Conservation (phyloP, 306 rosid genomes). For the Clitoria ternatea region DNA sequence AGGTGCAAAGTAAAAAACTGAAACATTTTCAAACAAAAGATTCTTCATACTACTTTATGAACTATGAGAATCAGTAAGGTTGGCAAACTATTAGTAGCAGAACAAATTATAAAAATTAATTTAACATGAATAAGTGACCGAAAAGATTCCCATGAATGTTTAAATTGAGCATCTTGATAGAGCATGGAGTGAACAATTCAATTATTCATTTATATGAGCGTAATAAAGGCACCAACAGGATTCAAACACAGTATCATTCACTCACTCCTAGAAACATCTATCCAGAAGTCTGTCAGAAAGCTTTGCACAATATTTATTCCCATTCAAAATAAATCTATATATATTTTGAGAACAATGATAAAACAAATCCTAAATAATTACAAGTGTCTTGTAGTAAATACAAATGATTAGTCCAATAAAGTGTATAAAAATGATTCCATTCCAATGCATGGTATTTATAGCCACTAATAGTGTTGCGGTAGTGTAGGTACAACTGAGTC, state of each 20-base stretch:
- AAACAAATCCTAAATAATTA: too few species aligned
- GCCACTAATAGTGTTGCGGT: too few species aligned
- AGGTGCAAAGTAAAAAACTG: slow-evolving; percentile 20
- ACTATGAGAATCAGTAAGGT: slow-evolving; percentile 22
- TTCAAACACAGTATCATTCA: neutral
- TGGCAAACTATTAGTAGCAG: slow-evolving; percentile 2
- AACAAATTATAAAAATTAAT: slow-evolving; percentile 1
- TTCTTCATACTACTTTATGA: slow-evolving; percentile 31
- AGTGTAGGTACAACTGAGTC: too few species aligned
- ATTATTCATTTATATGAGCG: neutral
- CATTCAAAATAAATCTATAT: neutral
- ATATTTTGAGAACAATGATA: neutral
- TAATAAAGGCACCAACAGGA: neutral
- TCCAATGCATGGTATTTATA: too few species aligned
- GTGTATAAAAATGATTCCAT: too few species aligned
- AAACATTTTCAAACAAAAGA: slow-evolving; percentile 16
- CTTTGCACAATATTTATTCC: neutral
- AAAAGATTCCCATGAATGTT: slow-evolving; percentile 5
- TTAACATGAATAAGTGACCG: neutral
- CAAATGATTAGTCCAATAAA: too few species aligned
- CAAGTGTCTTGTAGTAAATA: too few species aligned
- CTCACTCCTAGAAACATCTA: neutral
- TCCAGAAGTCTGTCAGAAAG: neutral
- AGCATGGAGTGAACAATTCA: neutral
- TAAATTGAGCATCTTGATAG: slow-evolving; percentile 4